Evolutionary conservation across 1,284 basidiomycete genomes (phyloP), one percentile per base, ranked within the genome.

Genomic region (Cryptococcus depauperatus): DNA sequence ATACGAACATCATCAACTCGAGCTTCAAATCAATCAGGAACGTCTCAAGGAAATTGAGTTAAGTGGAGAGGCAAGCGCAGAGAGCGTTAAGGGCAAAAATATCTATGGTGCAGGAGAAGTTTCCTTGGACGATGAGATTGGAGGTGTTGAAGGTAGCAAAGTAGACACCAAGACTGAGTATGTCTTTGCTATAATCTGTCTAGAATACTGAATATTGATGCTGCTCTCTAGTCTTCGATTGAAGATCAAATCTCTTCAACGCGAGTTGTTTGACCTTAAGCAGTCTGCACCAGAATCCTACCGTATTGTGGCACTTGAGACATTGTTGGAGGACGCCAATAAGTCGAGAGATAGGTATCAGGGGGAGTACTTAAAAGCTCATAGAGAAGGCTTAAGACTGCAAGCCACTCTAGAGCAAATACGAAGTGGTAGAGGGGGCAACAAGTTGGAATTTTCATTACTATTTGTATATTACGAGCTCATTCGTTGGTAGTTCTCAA

Each of bases 301-400:
- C 49, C 77, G 81, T 19, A 72, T 90, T 3, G 66, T 88, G 11
- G 86, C 93, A 6, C 74, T 96, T 30, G 88, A 96, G 72, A 91
- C 88, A 56, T 71, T 95, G 48, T 74, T 97, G 41, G 86, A 90
- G 42, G 92, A 96, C 59, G 84, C 90, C 28, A 89, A 85, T 55
- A 76, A 84, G 52, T 84, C 88, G 80, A 92, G 93, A 72, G 75
- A 80, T 29, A 76, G 87, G 23, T 96, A 96, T 59, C 90, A 96
- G 69, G 73, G 75, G 11, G 91, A 96, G 64, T 95, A 92, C 64
- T 74, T 96, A 9, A 76, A 80, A 3, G 83, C 84, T 22, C 88
- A 92, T 66, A 76, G 87, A 22, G 84, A 86, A 68, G 85, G 84
- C 64, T 76, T 95, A 21, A 76, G 86, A 3, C 67, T 93, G 23